Evolutionary conservation across 352 stramenopile genomes (phyloP).

Genomic region (Phytopythium vexans): DNA sequence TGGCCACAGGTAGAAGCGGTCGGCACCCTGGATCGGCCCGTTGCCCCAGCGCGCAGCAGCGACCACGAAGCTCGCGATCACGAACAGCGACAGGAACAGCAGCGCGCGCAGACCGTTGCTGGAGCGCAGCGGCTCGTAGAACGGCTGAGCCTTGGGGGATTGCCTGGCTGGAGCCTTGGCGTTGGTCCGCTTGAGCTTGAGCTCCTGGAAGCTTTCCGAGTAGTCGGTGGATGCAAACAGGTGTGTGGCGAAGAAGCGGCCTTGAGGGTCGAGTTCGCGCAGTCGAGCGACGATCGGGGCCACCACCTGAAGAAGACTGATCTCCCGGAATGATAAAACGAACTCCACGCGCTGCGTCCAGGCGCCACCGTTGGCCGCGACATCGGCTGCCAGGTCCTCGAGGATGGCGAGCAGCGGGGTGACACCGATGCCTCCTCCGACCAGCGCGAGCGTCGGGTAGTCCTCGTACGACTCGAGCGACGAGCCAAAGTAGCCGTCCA

Average conservation of each 20-base stretch:
- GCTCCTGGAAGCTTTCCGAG: conserved; percentile 17
- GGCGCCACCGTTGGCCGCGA: conserved; percentile 15
- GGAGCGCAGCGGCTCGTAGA: conserved; percentile 57
- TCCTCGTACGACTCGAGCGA: conserved; percentile 46
- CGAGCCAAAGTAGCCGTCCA: conserved; percentile 52
- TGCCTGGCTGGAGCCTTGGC: conserved; percentile 6
- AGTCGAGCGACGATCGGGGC: conserved; percentile 27
- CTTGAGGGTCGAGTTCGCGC: conserved; percentile 31
- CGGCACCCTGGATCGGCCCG: conserved; percentile 43
- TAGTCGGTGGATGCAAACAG: conserved; percentile 26
- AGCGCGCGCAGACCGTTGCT: conserved; percentile 27
- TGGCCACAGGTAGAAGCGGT: conserved; percentile 44
- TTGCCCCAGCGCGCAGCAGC: conserved; percentile 39
- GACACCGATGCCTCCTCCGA: conserved; percentile 41
- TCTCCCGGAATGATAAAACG: conserved; percentile 37
- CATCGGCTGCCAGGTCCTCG: conserved; percentile 34
- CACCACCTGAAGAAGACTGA: conserved; percentile 28
- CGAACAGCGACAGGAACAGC: conserved; percentile 35
- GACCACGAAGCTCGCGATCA: conserved; percentile 32
- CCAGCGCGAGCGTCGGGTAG: conserved; percentile 41
- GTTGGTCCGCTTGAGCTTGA: conserved; percentile 11
- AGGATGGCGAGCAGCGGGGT: conserved; percentile 44
- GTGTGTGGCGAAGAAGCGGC: conserved; percentile 28
- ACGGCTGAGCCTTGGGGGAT: conserved; percentile 16
- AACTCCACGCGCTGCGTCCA: conserved; percentile 43